Evolutionary conservation across 163 green algal species (phyloP).

Genomic region (Coccomyxa subellipsoidea): DNA sequence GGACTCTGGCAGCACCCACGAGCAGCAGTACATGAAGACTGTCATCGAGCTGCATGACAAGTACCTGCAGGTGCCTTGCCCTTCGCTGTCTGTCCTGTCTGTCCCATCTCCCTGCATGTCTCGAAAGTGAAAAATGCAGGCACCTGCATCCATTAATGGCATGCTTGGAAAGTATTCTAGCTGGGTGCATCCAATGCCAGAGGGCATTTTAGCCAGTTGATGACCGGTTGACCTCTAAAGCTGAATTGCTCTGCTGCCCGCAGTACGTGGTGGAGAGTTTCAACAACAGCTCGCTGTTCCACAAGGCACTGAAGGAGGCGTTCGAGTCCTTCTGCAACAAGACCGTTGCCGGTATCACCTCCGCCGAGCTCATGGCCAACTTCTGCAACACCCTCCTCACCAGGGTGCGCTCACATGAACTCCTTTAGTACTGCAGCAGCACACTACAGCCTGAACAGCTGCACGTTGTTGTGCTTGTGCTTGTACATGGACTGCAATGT

Average conservation of each 20-base stretch:
- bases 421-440: too few species aligned
- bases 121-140: too few species aligned
- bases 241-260: neutral
- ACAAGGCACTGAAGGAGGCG: conserved; percentile 96
- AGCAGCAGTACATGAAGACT: conserved; percentile 87
- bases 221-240: too few species aligned
- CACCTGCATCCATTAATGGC: too few species aligned
- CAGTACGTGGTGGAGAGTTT: conserved; percentile 57
- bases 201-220: too few species aligned
- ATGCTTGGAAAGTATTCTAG: too few species aligned
- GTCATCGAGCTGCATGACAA: conserved; percentile 96
- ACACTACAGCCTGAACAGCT: too few species aligned
- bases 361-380: conserved; percentile 93
- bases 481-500: too few species aligned
- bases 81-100: neutral
- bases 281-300: conserved; percentile 77
- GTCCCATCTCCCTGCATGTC: too few species aligned
- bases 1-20: conserved; percentile 42
- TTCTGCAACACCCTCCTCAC: conserved; percentile 98
- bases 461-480: too few species aligned
- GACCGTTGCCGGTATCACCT: conserved; percentile 72
- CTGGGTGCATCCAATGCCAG: too few species aligned
- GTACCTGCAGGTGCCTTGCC: conserved; percentile 40
- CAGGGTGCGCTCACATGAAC: conserved; percentile 58
- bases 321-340: conserved; percentile 99